A percentile compares a stretch with the other conserved stretches of the same genome.
Evolutionary conservation across 306 rosid species (phyloP).

Genomic region (Casuarina cunninghamiana): DNA sequence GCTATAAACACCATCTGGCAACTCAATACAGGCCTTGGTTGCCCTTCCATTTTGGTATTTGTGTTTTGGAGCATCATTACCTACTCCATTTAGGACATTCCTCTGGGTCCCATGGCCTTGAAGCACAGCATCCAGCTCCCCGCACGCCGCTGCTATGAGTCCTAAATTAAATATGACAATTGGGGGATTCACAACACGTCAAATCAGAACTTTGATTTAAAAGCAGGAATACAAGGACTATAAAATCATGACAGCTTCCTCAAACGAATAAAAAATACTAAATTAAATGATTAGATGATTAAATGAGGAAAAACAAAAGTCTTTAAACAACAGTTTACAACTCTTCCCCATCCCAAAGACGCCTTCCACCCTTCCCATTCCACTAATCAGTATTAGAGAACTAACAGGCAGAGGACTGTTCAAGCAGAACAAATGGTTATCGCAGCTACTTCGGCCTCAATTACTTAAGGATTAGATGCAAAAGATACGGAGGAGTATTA

Average conservation of each 20-base stretch:
- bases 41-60: conserved; percentile 45
- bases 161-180: conserved; percentile 45
- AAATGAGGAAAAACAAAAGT: too few species aligned
- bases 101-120: conserved; percentile 41
- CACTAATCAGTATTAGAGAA: neutral
- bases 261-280: too few species aligned
- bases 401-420: neutral
- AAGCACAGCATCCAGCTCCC: conserved; percentile 54
- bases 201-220: conserved; percentile 7
- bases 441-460: neutral
- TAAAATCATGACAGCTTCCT: too few species aligned
- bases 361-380: neutral
- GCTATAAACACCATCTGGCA: conserved; percentile 44
- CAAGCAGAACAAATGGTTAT: neutral
- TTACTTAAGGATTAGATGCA: neutral
- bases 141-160: conserved; percentile 77
- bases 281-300: too few species aligned
- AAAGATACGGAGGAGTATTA: neutral
- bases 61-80: conserved; percentile 29
- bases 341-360: too few species aligned
- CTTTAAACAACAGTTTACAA: too few species aligned
- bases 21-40: conserved; percentile 32
- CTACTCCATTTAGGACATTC: conserved; percentile 38
- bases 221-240: neutral
- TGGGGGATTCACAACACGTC: conserved; percentile 11